A percentile compares a stretch with the other conserved stretches of the same genome.
phyloP scores from a whole-genome alignment of 2,329 filamentous ascomycete species.

The Camillea tinctor region DNA sequence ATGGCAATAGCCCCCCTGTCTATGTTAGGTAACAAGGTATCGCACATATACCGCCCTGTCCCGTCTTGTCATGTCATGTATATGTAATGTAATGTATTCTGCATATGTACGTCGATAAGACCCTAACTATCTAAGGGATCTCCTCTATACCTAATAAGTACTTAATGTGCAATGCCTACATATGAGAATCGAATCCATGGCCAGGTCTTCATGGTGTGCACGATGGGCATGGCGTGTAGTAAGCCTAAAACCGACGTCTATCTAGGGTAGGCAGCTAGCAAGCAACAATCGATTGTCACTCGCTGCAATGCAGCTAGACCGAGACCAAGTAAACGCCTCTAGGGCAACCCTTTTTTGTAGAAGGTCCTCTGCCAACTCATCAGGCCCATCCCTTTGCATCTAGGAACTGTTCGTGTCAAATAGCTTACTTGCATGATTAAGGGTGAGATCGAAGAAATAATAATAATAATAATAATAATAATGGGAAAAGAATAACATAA shows the following conservation, averaged over 20 bases:
- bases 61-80: neutral
- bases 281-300: slow-evolving; percentile 23
- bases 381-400: neutral
- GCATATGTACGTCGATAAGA: neutral
- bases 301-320: slow-evolving; percentile 16
- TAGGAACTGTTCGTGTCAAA: neutral
- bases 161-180: no score
- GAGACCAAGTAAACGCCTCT: slow-evolving; percentile 18
- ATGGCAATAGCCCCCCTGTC: neutral
- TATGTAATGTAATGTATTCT: neutral
- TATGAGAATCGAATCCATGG: no score
- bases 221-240: neutral
- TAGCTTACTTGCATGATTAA: neutral
- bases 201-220: neutral
- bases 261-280: neutral
- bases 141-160: neutral
- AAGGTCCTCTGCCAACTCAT: neutral
- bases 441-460: no score
- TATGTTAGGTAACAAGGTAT: neutral
- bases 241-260: neutral
- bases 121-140: neutral
- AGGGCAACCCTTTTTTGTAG: slow-evolving; percentile 5
- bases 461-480: neutral
- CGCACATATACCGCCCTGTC: no score
- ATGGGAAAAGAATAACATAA: no score